Base-by-base conservation (phyloP, 768 basidiomycete genomes). In the Paxillus ammoniavirescens region DNA sequence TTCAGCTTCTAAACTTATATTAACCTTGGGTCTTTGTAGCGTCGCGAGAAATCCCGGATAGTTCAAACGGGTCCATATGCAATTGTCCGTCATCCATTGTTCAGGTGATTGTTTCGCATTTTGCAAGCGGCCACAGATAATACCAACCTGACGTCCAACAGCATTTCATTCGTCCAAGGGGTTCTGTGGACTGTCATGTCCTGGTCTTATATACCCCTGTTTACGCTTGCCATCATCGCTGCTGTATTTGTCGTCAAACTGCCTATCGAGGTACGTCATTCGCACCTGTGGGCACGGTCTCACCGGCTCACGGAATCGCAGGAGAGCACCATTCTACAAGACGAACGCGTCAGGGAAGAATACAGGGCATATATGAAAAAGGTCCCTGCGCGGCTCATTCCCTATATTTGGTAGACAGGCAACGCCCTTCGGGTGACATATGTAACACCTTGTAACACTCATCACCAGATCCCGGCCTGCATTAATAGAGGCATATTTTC, bases 31-130 rank as follows among this genome's bases (percentile, higher is more conserved):
- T 62, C 26, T 8, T 37, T 30, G 21, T 31, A 63, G 63, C 53
- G 55, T 33, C 53, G 67, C 17, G 70, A 71, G 40, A 65, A 63
- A 37, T 50, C 62, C 17, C 59, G 56, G 23, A 37, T 73, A 26
- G 60, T 70, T 14, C 55, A 58, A 28, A 64, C 58, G 9, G 70
- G 72, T n/a, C 66, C 68, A 1, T 70, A 69, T 44, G 56, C 59
- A 14, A 58, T 61, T 49, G 64, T 70, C 26, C 71, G 70, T 42
- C 70, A 72, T 53, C 67, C 65, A 1, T 26, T 67, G 30, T 69
- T 68, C 42, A 47, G 36, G 66, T 69, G 45, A 41, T 60, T 49
- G 14, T 26, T 26, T 26, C 26, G 26, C 26, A 26, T 26, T 7
- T 5, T 1, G 33, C 28, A 5, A 33, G 2, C 17, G 5, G 26